Evolutionary conservation across 768 basidiomycete species (phyloP), one percentile per base, ranked within the genome.

Genomic region (Clitopilus passeckerianus): DNA sequence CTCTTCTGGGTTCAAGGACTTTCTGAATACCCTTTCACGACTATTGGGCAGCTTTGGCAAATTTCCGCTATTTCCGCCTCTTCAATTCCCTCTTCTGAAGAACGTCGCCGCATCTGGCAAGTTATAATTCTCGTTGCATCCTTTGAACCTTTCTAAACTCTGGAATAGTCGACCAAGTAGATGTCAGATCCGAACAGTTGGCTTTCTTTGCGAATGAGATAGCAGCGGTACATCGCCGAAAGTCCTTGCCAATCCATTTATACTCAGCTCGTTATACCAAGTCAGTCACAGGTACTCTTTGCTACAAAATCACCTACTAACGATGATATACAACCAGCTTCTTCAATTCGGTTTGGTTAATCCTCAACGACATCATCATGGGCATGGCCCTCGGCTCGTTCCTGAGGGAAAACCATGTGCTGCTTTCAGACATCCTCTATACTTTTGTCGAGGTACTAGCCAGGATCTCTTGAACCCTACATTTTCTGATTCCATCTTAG

Each of bases 281-380:
- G 89, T 90, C 62, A 46, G 78, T 66, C n/a, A n/a, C n/a, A n/a
- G n/a, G 4, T 1, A 24, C 41, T 53, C 35, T 58, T 37, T 30
- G 5, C n/a, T n/a, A 3, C 16, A 3, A 5, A 5, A 22, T 30
- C 34, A 57, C 37, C 34, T 20, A n/a, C 27, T 57, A 37, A 33
- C 58, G n/a, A 59, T 23, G 5, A 1, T 22, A 24, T 37, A 12
- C 15, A 18, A 23, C 1, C 56, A 95, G 92, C 56, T 95, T 96
- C 70, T 95, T 92, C 76, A 97, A 95, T 67, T 86, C 84, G 30
- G 78, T 96, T 1, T 98, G 96, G 96, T 77, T 96, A 1, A 82
- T 95, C 27, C 69, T 93, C 64, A 98, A 98, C 71, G 96, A 98
- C 67, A 70, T 95, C 24, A 93, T 93, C 24, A 78, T 97, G 27